phyloP scores from a whole-genome alignment of 129 eudicot genomes.

The Artemisia annua region DNA sequence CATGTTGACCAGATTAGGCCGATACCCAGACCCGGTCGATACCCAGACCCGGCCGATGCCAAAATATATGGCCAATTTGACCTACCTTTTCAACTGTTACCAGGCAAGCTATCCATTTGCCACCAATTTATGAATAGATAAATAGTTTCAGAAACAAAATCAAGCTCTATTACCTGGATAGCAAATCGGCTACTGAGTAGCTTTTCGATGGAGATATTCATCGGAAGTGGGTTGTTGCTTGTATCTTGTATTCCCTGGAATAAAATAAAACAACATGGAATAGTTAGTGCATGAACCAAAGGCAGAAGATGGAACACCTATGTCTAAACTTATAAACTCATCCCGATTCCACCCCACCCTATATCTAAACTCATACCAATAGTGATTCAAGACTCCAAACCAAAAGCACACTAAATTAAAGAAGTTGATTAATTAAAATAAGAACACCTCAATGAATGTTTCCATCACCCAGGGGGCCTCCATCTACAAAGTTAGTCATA shows the following conservation, averaged over 20 bases:
- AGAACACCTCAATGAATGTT: too few species aligned
- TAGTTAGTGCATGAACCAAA: neutral
- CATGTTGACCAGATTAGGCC: too few species aligned
- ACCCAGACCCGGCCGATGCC: too few species aligned
- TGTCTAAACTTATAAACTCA: too few species aligned
- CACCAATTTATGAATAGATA: neutral
- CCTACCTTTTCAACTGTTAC: neutral
- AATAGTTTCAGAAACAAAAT: neutral
- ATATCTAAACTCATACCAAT: too few species aligned
- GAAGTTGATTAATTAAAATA: too few species aligned
- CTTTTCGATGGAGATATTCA: constrained; percentile 61
- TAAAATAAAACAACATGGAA: constrained; percentile 3
- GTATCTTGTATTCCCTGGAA: constrained; percentile 46
- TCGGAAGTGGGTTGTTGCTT: constrained; percentile 35
- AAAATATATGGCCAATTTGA: neutral
- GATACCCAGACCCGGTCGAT: too few species aligned
- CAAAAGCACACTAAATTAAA: too few species aligned
- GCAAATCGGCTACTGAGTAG: constrained; percentile 75
- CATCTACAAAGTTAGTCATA: too few species aligned
- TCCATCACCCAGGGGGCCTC: too few species aligned
- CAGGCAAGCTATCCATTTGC: neutral
- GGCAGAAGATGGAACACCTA: constrained; percentile 5
- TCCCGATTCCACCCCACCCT: too few species aligned
- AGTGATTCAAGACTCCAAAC: too few species aligned
- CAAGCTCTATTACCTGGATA: constrained; percentile 55